Evolutionary conservation across 768 basidiomycete genomes (phyloP), one percentile per base, ranked within the genome.

Genomic region (Suillus paluster): DNA sequence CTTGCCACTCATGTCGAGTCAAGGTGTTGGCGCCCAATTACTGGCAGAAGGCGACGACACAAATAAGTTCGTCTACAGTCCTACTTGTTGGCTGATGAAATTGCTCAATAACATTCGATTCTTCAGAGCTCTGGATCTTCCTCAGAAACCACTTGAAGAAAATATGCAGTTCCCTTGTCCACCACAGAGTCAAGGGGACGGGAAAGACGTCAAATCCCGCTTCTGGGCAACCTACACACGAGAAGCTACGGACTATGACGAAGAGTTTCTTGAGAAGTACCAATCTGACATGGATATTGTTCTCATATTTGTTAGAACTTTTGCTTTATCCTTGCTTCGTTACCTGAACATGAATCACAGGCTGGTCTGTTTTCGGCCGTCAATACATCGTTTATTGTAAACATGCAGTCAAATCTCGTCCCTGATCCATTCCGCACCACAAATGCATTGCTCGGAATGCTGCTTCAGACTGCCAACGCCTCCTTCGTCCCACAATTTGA

Each of bases 281-380:
- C 62, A 62, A 21, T 59, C 62, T 42, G 63, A 65, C 38, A 62
- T 70, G 46, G 65, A 70, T 57, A 64, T 66, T 19, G 55, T 69
- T 30, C 57, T 71, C 1, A 62, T 71, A 56, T 71, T 71, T 58
- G 70, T 71, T 48, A 27, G 70, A 49, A 17, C 30, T 1, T 30
- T 49, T 49, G 27, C 48, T 49, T 49, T 49, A 17, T 49, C 17
- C 48, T 49, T 4, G 27, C 17, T 49, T 3, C 10, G 27, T 49
- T 17, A 49, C 19, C 48, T 49, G 27, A 49, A 1, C 27, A 19
- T 30, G 27, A 11, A 49, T 49, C 48, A 30, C 36, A 66, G 65
- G 65, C 65, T 34, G 61, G 66, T 45, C 34, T 66, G 19, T 66
- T 66, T 36, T 66, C 66, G 2, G 65, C 62, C 27, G 66, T 66